Base-by-base conservation (phyloP, 805 yeast genomes). In the Nakazawaea molendinolei region DNA sequence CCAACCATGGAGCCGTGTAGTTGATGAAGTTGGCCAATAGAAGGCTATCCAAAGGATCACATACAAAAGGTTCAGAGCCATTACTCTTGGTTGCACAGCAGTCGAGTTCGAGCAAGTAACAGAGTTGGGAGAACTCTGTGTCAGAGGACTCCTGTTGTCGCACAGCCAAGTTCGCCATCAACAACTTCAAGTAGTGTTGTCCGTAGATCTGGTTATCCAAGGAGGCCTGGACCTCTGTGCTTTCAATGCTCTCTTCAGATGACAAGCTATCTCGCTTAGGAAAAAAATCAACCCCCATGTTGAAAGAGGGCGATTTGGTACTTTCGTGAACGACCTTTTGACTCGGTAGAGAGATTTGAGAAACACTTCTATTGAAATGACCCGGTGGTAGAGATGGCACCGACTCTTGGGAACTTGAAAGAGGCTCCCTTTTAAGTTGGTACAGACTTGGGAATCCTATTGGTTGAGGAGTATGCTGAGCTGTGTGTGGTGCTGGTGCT, bases 41-140 rank as follows among this genome's bases (percentile, higher is more conserved):
- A 27, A 34, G n/a, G 8, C 38, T 21, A 22, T 43, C 46, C 17
- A 35, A 24, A 10, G 40, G 40, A 29, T 34, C 40, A 32, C 46
- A 43, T 8, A 38, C 28, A 33, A 19, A 40, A 5, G 44, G 44
- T 24, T 42, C 38, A 13, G 34, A 38, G 8, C 43, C 43, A 31
- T 40, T 24, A 8, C 14, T 21, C 7, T 24, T 28, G 2, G 3
- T 26, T 9, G 10, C 12, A 13, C 30, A 27, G 22, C 28, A 28
- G 16, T 33, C 38, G 8, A 38, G 13, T 25, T 38, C 41, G 14
- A 38, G 23, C 16, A 29, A 7, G 14, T 33, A 25, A 29, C 38
- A 38, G 8, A 33, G 24, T 19, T 17, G 28, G 23, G 19, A 8
- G 19, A 33, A 38, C 21, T 15, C 21, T 2, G 34, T 14, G 14